A percentile compares a stretch with the other conserved stretches of the same genome.
phyloP scores from a whole-genome alignment of 306 rosid genomes.

The Malus orientalis region DNA sequence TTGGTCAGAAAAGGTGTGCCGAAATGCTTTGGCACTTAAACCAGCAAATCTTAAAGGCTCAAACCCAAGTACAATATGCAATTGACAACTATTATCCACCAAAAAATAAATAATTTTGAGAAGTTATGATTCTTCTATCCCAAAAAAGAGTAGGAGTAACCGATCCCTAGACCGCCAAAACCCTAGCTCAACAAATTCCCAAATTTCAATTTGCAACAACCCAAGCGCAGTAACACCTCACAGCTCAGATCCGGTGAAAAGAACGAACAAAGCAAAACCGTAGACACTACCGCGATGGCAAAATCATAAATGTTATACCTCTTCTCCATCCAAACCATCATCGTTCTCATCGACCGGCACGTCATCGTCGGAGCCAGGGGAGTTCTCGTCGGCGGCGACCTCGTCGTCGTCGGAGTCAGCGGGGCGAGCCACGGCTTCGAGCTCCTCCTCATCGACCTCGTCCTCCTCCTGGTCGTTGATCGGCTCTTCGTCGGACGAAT shows the following conservation, averaged over 20 bases:
- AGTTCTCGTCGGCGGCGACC: constrained; percentile 26
- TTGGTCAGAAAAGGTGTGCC: background rate
- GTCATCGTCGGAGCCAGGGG: constrained; percentile 30
- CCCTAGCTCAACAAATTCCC: constrained; percentile 12
- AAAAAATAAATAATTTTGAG: background rate
- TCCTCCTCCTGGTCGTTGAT: constrained; percentile 29
- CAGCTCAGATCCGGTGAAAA: constrained; percentile 17
- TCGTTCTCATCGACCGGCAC: constrained; percentile 18
- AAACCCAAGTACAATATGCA: background rate
- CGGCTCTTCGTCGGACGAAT: constrained; percentile 51
- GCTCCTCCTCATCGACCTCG: constrained; percentile 82
- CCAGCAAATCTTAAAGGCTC: background rate
- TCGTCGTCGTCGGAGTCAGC: constrained; percentile 61
- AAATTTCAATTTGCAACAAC: background rate
- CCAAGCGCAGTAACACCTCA: background rate
- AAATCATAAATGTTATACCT: constrained; percentile 21
- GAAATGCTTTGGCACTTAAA: background rate
- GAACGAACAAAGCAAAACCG: background rate
- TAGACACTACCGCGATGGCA: background rate
- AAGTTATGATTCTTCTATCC: background rate
- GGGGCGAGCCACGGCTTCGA: constrained; percentile 84
- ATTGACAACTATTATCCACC: background rate
- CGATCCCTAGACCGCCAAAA: constrained; percentile 9
- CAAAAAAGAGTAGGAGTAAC: background rate
- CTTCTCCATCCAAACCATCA: constrained; percentile 42